Base-by-base conservation (phyloP, 1,139 yeast species). In the Taiozyma onychis region DNA sequence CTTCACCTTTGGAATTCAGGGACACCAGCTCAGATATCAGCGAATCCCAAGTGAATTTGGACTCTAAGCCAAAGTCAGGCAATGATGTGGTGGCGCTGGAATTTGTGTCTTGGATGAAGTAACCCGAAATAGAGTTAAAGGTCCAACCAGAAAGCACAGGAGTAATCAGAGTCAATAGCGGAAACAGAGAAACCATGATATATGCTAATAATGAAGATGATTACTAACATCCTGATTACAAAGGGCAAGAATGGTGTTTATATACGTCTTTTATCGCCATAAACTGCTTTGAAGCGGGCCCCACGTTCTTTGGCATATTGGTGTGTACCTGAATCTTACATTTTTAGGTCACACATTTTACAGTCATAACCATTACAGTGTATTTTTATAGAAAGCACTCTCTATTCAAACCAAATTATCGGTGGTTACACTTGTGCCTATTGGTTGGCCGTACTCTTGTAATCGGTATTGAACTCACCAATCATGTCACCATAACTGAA, bases 1-100 rank as follows among this genome's bases (percentile, higher is more conserved):
- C 68, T 1, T 57, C 57, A 1, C 61, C 64, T 3, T 76, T 70
- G 2, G 53, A 54, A 54, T 80, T 79, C 53, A 81, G 65, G 9
- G 62, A 52, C 0, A 64, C 53, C 14, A 83, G 51, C 27, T 71
- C 66, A 0, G 48, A 47, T 2, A 68, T 49, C 13, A 78, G 60
- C 4, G 68, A 65, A 0, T 58, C 54, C 88, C 88, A 83, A 1
- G 78, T 64, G 27, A 62, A 57, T 3, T 47, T 42, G 44, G 60
- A 49, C 21, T 61, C 53, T 10, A 68, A 60, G 0, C 88, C 88
- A 58, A 83, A 80, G 54, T 79, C 68, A 43, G 34, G 34, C 6
- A 30, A 13, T 13, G 39, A 6, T 16, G 47, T 24, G 5, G 46
- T 35, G 18, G 18, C 18, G 18, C 18, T 18, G 18, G 18, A 18